A percentile compares a stretch with the other conserved stretches of the same genome.
Conservation (phyloP, 768 basidiomycete genomes). For the Pisolithus orientalis region DNA sequence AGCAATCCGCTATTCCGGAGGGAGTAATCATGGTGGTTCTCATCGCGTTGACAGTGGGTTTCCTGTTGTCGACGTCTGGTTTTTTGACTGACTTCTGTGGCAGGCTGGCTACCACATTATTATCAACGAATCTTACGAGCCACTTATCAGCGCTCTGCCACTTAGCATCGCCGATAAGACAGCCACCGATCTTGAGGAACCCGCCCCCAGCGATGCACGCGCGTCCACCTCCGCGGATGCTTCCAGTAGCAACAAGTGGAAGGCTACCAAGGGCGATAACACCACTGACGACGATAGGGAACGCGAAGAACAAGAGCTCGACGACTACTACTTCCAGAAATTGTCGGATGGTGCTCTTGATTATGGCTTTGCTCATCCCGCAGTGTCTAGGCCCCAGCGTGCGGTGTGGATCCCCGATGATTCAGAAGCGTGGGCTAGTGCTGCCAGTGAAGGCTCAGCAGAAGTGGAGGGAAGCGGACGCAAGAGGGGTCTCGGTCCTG, state of each 20-base stretch:
- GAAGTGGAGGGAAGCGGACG: neutral
- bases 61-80: neutral
- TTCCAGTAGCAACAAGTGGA: neutral
- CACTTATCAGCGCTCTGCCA: slow-evolving; percentile 70
- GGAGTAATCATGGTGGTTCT: slow-evolving; percentile 83
- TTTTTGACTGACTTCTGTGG: neutral
- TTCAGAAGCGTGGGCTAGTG: slow-evolving; percentile 26
- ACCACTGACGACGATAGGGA: slow-evolving; percentile 5
- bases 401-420: slow-evolving; percentile 85
- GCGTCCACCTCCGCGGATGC: neutral
- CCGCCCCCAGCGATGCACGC: neutral
- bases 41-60: slow-evolving; percentile 71
- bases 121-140: slow-evolving; percentile 74
- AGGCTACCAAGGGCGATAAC: slow-evolving; percentile 9
- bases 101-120: slow-evolving; percentile 69
- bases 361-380: slow-evolving; percentile 86
- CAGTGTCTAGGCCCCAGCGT: slow-evolving; percentile 64
- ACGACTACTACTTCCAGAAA: slow-evolving; percentile 18
- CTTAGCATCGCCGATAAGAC: slow-evolving; percentile 71
- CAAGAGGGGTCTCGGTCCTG: slow-evolving; percentile 42
- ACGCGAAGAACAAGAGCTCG: slow-evolving; percentile 5
- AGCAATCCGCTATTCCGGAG: slow-evolving; percentile 59
- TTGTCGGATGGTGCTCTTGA: slow-evolving; percentile 26
- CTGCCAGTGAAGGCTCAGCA: neutral
- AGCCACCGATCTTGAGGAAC: slow-evolving; percentile 29